phyloP scores from a whole-genome alignment of 164 flowering plant genomes.

The Tinospora cordifolia region DNA sequence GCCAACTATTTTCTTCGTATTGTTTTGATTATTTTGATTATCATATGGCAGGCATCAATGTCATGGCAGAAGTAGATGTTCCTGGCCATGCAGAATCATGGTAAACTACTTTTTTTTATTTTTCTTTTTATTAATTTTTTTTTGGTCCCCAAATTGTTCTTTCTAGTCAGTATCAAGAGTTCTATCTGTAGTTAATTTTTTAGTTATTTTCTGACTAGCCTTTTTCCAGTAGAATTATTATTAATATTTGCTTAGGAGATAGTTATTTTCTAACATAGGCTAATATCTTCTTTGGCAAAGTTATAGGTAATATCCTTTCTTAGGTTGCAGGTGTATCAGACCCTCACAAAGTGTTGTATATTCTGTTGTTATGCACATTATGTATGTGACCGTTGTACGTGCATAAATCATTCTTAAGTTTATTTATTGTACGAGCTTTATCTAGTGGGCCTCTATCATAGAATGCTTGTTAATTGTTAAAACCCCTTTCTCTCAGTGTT shows the following conservation, averaged over 20 bases:
- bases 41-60: constrained; percentile 63
- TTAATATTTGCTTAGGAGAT: background rate
- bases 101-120: constrained; percentile 29
- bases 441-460: too few species aligned
- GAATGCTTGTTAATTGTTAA: too few species aligned
- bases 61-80: constrained; percentile 91
- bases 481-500: too few species aligned
- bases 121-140: too few species aligned
- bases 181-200: background rate
- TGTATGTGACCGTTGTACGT: too few species aligned
- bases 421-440: too few species aligned
- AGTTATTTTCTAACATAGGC: background rate
- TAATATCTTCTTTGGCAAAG: too few species aligned
- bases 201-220: background rate
- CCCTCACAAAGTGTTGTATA: too few species aligned
- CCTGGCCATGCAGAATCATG: constrained; percentile 98
- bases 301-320: too few species aligned
- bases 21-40: constrained; percentile 8
- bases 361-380: too few species aligned
- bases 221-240: background rate
- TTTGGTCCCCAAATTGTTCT: background rate
- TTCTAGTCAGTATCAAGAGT: background rate
- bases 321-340: too few species aligned
- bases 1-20: background rate
- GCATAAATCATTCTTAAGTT: too few species aligned